A percentile compares a stretch with the other conserved stretches of the same genome.
These are phyloP conservation scores for Verbascum thapsus DNA, from an alignment of 257 asterid species.

Conservation along the genomic window DNA sequence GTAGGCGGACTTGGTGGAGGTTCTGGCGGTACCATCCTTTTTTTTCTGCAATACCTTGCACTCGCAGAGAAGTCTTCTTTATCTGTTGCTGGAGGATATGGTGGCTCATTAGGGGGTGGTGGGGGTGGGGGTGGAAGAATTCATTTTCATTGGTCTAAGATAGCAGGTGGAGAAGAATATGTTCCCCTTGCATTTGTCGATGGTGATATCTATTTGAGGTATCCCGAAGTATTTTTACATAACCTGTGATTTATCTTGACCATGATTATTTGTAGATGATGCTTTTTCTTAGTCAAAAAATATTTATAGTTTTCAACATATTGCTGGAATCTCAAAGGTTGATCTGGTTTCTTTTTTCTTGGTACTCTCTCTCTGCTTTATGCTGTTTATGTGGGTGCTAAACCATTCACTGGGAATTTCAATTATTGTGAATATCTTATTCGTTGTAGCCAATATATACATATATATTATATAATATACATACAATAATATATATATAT, in stretches of 20 bases:
- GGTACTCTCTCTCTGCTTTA: slow-evolving; percentile 5
- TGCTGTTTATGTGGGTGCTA: slow-evolving; percentile 14
- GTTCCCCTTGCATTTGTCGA: slow-evolving; percentile 75
- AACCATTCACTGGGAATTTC: slow-evolving; percentile 14
- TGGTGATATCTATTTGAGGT: slow-evolving; percentile 74
- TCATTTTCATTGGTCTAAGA: slow-evolving; percentile 91
- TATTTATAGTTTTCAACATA: slow-evolving; percentile 1
- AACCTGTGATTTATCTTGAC: slow-evolving; percentile 1
- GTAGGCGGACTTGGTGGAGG: slow-evolving; percentile 92
- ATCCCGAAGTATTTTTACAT: slow-evolving; percentile 20
- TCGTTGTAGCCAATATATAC: neutral
- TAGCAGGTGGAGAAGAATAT: slow-evolving; percentile 72
- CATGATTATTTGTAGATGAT: slow-evolving; percentile 2
- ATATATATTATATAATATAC: too few relatives aligned
- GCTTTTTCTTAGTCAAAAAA: neutral
- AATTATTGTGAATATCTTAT: neutral
- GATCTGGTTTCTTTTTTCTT: slow-evolving; percentile 5
- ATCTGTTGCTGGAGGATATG: slow-evolving; percentile 84
- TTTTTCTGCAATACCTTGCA: slow-evolving; percentile 67
- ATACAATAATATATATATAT: too few relatives aligned
- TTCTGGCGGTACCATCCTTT: slow-evolving; percentile 92
- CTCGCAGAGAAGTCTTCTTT: slow-evolving; percentile 72
- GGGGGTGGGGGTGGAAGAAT: slow-evolving; percentile 99
- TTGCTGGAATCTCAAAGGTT: neutral
- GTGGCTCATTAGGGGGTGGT: slow-evolving; percentile 89